These are phyloP conservation scores for Cyanidium caldarium DNA, from an alignment of 23 red algal genomes.

Conservation along the genomic window DNA sequence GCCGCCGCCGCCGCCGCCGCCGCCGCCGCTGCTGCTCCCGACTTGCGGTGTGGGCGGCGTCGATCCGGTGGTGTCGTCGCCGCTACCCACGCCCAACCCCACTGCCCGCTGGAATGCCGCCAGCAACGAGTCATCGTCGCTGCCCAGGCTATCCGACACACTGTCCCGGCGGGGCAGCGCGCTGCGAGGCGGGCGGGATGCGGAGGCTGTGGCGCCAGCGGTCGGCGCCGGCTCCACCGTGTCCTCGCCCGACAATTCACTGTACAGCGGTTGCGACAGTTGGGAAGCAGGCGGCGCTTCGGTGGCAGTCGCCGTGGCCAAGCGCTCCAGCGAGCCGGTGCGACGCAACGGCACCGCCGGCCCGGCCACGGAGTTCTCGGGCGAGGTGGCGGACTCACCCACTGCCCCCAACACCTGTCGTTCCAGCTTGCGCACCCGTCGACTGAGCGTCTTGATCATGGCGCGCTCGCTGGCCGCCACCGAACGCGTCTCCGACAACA, in stretches of 20 bases:
- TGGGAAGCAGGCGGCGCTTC: not conserved
- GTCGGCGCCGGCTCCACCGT: not conserved
- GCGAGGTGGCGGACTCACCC: not conserved
- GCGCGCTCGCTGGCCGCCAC: not conserved
- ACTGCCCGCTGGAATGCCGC: constrained; percentile 2
- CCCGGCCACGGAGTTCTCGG: not conserved
- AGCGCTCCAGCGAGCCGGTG: not conserved
- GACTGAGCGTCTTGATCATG: not conserved
- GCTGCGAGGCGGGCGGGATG: not conserved
- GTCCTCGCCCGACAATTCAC: not conserved
- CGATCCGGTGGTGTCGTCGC: not conserved
- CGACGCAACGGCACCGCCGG: too few relatives aligned
- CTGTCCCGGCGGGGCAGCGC: not conserved
- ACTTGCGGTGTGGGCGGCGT: not conserved
- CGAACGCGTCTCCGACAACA: not conserved
- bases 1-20: too few relatives aligned
- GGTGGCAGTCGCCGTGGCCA: not conserved
- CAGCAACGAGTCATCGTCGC: not conserved
- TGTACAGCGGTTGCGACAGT: not conserved
- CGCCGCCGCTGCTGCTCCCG: not conserved
- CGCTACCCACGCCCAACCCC: not conserved
- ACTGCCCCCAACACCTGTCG: not conserved
- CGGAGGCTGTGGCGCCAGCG: too few relatives aligned
- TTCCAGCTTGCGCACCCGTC: not conserved
- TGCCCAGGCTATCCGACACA: not conserved